Conservation (phyloP, 2,329 filamentous ascomycete species). For the Diaporthe citri region DNA sequence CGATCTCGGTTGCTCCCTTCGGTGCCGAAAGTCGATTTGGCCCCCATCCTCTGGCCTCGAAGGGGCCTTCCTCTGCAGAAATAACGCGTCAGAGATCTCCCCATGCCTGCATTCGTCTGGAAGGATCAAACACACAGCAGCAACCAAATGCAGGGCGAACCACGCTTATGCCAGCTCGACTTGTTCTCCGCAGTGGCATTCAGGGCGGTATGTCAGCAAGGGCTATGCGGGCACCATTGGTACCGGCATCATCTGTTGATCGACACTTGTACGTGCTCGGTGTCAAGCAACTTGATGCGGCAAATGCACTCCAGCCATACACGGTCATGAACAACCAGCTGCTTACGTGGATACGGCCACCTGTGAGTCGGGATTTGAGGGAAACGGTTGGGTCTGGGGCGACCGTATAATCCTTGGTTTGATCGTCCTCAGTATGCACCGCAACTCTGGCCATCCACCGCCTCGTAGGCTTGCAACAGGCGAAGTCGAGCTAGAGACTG, state of each 20-base stretch:
- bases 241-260: slow-evolving; percentile 4
- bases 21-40: slow-evolving; percentile 9
- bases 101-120: slow-evolving; percentile 8
- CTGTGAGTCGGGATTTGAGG: background rate
- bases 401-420: slow-evolving; percentile 20
- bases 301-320: background rate
- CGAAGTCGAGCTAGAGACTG: background rate
- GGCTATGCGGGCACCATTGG: background rate
- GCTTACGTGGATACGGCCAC: slow-evolving; percentile 14
- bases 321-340: background rate
- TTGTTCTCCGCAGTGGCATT: background rate
- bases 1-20: background rate
- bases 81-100: slow-evolving; percentile 8
- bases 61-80: background rate
- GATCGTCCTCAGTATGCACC: background rate
- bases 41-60: slow-evolving; percentile 1
- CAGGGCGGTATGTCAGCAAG: slow-evolving; percentile 15
- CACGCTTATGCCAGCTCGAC: slow-evolving; percentile 15
- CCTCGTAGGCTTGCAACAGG: background rate
- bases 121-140: slow-evolving; percentile 25
- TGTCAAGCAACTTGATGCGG: background rate
- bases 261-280: background rate
- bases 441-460: slow-evolving; percentile 6
- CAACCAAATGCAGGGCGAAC: slow-evolving; percentile 14
- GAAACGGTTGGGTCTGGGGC: background rate